Evolutionary conservation across 768 basidiomycete genomes (phyloP).

Genomic region (Heimioporus sp.): DNA sequence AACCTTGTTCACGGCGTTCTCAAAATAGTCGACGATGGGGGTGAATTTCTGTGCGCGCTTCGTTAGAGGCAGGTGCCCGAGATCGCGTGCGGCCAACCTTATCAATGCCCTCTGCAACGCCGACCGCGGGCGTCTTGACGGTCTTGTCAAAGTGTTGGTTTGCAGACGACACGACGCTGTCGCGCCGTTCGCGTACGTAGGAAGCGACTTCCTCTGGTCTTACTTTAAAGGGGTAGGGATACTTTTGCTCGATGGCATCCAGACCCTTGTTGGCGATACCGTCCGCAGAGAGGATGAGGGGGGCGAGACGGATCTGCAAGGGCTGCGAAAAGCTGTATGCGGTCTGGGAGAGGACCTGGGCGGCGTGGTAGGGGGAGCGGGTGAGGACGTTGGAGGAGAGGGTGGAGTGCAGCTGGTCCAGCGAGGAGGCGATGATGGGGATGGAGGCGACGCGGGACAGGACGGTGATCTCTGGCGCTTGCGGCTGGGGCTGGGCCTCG

Average conservation of each 20-base stretch:
- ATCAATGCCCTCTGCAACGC: slow-evolving; percentile 67
- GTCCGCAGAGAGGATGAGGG: slow-evolving; percentile 62
- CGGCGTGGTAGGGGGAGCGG: slow-evolving; percentile 61
- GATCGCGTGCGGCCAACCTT: slow-evolving; percentile 47
- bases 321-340: slow-evolving; percentile 67
- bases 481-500: slow-evolving; percentile 13
- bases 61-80: slow-evolving; percentile 13
- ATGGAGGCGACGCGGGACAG: slow-evolving; percentile 67
- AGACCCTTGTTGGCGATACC: slow-evolving; percentile 71
- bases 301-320: slow-evolving; percentile 61
- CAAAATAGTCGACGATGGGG: slow-evolving; percentile 74
- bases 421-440: slow-evolving; percentile 64
- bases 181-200: slow-evolving; percentile 55
- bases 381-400: slow-evolving; percentile 61
- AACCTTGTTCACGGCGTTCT: slow-evolving; percentile 52
- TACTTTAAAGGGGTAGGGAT: slow-evolving; percentile 74
- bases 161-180: slow-evolving; percentile 51
- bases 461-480: slow-evolving; percentile 55
- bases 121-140: slow-evolving; percentile 60
- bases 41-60: slow-evolving; percentile 50
- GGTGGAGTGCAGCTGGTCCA: slow-evolving; percentile 57
- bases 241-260: slow-evolving; percentile 68
- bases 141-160: slow-evolving; percentile 65
- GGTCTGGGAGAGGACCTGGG: slow-evolving; percentile 55
- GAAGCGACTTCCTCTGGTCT: slow-evolving; percentile 68